Evolutionary conservation across 495 filamentous ascomycete species (phyloP).

Genomic region (Tuber indicum): DNA sequence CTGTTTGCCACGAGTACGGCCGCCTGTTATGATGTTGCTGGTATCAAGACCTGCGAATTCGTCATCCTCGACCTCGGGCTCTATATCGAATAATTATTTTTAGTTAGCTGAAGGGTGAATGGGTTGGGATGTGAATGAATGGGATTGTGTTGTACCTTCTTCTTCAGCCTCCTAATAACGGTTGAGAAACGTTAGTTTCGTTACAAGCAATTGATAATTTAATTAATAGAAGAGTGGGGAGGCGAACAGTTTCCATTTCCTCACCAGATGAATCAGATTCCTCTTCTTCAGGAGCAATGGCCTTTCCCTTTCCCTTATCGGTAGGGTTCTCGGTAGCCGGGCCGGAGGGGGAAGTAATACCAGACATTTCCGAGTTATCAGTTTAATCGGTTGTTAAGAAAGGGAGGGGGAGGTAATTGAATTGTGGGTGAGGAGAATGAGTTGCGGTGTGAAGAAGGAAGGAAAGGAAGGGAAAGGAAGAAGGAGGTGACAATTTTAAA

Average conservation of each 20-base stretch:
- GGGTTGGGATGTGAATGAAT: constrained; percentile 3
- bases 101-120: constrained; percentile 7
- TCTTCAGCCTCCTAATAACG: constrained; percentile 41
- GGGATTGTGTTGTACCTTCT: constrained; percentile 46
- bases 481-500: constrained; percentile 5
- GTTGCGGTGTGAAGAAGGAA: constrained; percentile 11
- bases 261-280: constrained; percentile 50
- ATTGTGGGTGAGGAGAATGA: constrained; percentile 18
- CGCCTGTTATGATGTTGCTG: constrained; percentile 73
- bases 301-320: constrained; percentile 61
- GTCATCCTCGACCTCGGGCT: constrained; percentile 67
- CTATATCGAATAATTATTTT: constrained; percentile 42
- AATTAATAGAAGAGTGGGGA: constrained; percentile 12
- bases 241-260: constrained; percentile 45
- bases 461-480: constrained; percentile 19
- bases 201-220: not conserved
- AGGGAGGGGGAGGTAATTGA: constrained; percentile 39
- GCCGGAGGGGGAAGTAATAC: constrained; percentile 39
- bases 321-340: constrained; percentile 45
- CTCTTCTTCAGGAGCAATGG: constrained; percentile 58
- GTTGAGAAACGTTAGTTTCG: constrained; percentile 35
- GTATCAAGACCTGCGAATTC: constrained; percentile 85
- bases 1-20: constrained; percentile 75
- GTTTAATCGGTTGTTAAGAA: constrained; percentile 43
- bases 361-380: constrained; percentile 40